Percentiles rank a stretch among this genome's conserved stretches.
These are phyloP conservation scores for Globisporangium canariense DNA, from an alignment of 352 stramenopile genomes.

Conservation along the genomic window DNA sequence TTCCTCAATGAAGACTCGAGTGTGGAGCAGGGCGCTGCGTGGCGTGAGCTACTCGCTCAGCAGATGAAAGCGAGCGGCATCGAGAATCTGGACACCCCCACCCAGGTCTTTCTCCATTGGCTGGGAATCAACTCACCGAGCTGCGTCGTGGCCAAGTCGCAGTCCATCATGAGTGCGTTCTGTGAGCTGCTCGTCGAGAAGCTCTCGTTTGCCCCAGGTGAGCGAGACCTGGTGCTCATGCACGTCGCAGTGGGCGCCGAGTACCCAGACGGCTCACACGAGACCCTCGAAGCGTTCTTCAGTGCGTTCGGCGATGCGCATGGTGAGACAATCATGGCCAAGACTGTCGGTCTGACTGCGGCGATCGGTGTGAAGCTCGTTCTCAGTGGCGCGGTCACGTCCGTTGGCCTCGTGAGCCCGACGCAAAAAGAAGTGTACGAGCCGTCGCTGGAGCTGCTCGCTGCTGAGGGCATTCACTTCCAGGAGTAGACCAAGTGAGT, in stretches of 20 bases:
- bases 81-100: constrained; percentile 16
- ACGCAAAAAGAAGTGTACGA: constrained; percentile 55
- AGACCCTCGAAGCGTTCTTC: constrained; percentile 54
- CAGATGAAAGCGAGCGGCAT: constrained; percentile 23
- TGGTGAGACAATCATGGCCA: constrained; percentile 76
- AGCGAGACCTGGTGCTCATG: constrained; percentile 81
- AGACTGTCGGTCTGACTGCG: constrained; percentile 82
- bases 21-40: constrained; percentile 21
- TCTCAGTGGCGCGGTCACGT: constrained; percentile 41
- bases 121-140: constrained; percentile 24
- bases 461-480: constrained; percentile 46
- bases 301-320: constrained; percentile 45
- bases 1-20: constrained; percentile 45
- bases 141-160: constrained; percentile 16
- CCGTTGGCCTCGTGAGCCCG: constrained; percentile 53
- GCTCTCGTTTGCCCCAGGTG: constrained; percentile 49
- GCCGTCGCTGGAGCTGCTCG: constrained; percentile 37
- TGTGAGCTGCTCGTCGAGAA: constrained; percentile 53
- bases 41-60: constrained; percentile 42
- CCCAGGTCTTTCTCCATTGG: constrained; percentile 36
- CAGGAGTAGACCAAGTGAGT: constrained; percentile 16
- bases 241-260: constrained; percentile 40
- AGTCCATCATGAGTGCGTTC: constrained; percentile 37
- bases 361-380: constrained; percentile 78
- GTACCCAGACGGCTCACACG: constrained; percentile 32